phyloP scores from a whole-genome alignment of 768 basidiomycete species.

The Rubroboletus satanas region DNA sequence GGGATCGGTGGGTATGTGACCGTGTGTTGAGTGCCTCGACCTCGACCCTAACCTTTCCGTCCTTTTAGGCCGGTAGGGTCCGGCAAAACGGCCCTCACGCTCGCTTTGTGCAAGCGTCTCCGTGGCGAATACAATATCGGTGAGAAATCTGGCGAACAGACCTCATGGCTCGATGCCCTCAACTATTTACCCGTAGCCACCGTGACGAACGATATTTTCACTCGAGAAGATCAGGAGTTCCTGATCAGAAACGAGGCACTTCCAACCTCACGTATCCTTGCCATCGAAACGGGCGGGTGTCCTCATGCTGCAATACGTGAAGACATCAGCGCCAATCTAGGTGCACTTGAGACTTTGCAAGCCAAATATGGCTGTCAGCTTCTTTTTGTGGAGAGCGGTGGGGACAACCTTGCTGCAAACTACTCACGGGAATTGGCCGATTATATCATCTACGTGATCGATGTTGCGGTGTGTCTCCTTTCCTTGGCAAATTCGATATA shows the following conservation, averaged over 20 bases:
- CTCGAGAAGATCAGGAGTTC: conserved; percentile 96
- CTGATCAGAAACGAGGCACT: conserved; percentile 90
- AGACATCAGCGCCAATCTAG: conserved; percentile 96
- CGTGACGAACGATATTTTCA: conserved; percentile 99
- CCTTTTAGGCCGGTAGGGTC: conserved; percentile 85
- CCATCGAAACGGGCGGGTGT: conserved; percentile 97
- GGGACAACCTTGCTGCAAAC: conserved; percentile 96
- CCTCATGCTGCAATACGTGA: conserved; percentile 98
- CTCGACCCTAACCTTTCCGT: not conserved
- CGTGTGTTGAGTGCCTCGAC: not conserved
- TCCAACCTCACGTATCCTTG: conserved; percentile 78
- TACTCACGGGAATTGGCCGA: conserved; percentile 96
- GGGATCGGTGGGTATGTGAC: conserved; percentile 90
- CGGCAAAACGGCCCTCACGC: conserved; percentile 92
- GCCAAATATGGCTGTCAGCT: conserved; percentile 87
- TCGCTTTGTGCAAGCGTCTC: conserved; percentile 81
- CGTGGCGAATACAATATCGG: conserved; percentile 89
- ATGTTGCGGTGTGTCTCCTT: conserved; percentile 60
- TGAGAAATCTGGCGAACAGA: conserved; percentile 31
- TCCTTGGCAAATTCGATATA: not conserved
- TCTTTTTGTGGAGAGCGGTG: conserved; percentile 93
- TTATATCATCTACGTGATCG: conserved; percentile 93
- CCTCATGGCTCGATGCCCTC: conserved; percentile 1
- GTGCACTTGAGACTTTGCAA: conserved; percentile 91
- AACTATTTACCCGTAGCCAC: conserved; percentile 53